Base-by-base conservation (phyloP, 2,329 filamentous ascomycete genomes). In the Neopestalotiopsis clavispora region DNA sequence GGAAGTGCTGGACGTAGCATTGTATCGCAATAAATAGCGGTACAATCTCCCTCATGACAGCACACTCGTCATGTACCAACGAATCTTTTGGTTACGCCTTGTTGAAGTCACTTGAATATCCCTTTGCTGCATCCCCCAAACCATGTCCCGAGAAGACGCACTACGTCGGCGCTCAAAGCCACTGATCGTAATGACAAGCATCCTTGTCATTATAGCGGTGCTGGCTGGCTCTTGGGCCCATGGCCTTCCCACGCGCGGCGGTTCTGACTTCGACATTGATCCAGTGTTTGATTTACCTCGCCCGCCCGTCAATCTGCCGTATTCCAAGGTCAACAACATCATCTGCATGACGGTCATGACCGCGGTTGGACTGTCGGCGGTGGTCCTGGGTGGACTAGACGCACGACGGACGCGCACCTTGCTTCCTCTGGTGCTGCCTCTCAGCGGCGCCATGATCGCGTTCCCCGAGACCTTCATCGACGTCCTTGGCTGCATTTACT, bases 381-480 rank as follows among this genome's bases (percentile, higher is more conserved):
- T 58, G 3, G 20, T 58, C 2, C 56, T 58, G 20, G 56, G 56
- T 12, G 56, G 56, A 14, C 56, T 23, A 4, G 56, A 58, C 23
- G 56, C 56, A 58, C 56, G 56, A 58, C 20, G 56, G 20, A 58
- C 56, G 20, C 56, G 56, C 56, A 58, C 56, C 17, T 12, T 58
- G 4, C 56, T 58, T 17, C 56, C 56, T 30, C 56, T 58, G n/a
- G 13, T 58, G 4, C 20, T 58, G 20, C 56, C 56, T 30, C 56
- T 58, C 20, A 58, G 56, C 23, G 56, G 56, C 10, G 20, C 56
- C 20, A 58, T 58, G 56, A 58, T 58, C 20, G 56, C 56, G 56
- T 58, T 58, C 30, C 56, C 56, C 20, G 56, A 58, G n/a, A 58
- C 56, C n/a, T 58, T 58, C 56, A 58, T 58, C 56, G 56, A 58